Percentiles rank a stretch among this genome's conserved stretches.
phyloP scores from a whole-genome alignment of 83 land plant species.

The Diphasiastrum complanatum region DNA sequence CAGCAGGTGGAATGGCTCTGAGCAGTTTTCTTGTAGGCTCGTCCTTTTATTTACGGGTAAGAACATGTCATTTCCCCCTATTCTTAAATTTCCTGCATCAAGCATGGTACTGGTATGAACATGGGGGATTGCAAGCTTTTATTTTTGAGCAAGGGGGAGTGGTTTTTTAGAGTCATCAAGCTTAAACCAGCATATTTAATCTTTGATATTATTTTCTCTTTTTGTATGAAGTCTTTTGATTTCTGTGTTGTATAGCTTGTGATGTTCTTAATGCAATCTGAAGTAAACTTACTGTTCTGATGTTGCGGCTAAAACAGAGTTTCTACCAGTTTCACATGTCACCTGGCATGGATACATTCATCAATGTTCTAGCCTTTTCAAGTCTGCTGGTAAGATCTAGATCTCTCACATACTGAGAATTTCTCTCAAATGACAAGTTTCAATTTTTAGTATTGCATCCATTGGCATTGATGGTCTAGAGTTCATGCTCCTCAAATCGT shows the following conservation, averaged over 20 bases:
- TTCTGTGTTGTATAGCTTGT: not conserved
- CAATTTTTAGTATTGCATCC: not conserved
- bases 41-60: slow-evolving; percentile 57
- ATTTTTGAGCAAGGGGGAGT: too few relatives aligned
- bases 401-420: not conserved
- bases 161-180: too few relatives aligned
- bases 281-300: not conserved
- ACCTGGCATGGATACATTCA: slow-evolving; percentile 16
- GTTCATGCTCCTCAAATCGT: not conserved
- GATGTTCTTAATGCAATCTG: not conserved
- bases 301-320: too few relatives aligned
- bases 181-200: too few relatives aligned
- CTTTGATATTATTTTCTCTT: too few relatives aligned
- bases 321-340: not conserved
- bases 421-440: not conserved
- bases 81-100: too few relatives aligned
- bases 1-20: slow-evolving; percentile 50
- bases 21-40: slow-evolving; percentile 44
- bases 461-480: not conserved
- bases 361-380: slow-evolving; percentile 38
- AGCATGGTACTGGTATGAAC: too few relatives aligned
- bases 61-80: not conserved
- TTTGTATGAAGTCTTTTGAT: too few relatives aligned
- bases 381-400: slow-evolving; percentile 52
- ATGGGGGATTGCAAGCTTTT: too few relatives aligned